These are phyloP conservation scores for Chaetomium olivaceum DNA, from an alignment of 2,329 filamentous ascomycete genomes.

Conservation along the genomic window DNA sequence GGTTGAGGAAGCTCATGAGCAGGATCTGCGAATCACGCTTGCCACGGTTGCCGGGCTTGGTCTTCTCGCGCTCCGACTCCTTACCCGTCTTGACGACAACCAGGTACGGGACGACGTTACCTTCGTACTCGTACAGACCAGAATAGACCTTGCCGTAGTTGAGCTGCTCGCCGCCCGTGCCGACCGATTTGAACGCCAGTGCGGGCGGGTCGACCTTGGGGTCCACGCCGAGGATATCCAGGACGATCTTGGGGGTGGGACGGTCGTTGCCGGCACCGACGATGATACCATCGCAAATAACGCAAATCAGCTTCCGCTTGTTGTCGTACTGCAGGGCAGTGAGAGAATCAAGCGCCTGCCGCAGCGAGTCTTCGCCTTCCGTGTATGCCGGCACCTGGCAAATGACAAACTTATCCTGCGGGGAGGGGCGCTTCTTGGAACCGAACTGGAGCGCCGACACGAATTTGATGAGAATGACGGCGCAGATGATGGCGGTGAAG, in stretches of 20 bases:
- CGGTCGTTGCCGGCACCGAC: constrained; percentile 94
- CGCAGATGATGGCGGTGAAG: constrained; percentile 80
- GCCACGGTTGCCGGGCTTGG: constrained; percentile 95
- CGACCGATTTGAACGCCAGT: constrained; percentile 90
- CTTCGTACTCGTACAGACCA: constrained; percentile 94
- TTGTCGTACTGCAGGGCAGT: constrained; percentile 97
- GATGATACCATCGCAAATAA: constrained; percentile 97
- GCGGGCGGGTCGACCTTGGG: constrained; percentile 95
- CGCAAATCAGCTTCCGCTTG: constrained; percentile 93
- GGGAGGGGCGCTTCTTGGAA: constrained; percentile 81
- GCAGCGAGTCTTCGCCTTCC: constrained; percentile 91
- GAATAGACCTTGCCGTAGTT: constrained; percentile 99
- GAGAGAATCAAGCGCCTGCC: constrained; percentile 90
- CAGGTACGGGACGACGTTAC: constrained; percentile 94
- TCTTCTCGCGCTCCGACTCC: constrained; percentile 85
- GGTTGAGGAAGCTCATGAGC: constrained; percentile 96
- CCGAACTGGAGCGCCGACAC: constrained; percentile 90
- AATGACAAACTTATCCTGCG: constrained; percentile 98
- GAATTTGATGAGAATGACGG: constrained; percentile 85
- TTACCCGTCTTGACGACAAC: constrained; percentile 97
- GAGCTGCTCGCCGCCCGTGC: constrained; percentile 83
- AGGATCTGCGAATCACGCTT: constrained; percentile 98
- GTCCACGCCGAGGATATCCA: constrained; percentile 95
- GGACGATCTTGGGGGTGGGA: constrained; percentile 94
- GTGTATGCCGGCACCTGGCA: constrained; percentile 98